These are phyloP conservation scores for Pittosporum tobira DNA, from an alignment of 129 eudicot species.

Conservation along the genomic window DNA sequence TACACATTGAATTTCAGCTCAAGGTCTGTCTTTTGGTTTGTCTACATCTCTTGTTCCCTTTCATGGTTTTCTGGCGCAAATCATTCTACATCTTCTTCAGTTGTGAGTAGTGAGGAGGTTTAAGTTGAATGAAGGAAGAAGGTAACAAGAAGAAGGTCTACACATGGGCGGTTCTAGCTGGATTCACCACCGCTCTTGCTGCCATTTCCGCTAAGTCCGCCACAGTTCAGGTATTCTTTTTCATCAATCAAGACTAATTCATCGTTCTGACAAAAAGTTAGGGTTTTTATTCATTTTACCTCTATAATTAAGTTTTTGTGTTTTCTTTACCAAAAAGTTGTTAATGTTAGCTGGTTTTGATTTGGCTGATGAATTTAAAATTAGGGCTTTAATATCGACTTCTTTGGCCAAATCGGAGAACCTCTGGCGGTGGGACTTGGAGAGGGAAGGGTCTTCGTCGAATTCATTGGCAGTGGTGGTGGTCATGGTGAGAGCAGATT, in stretches of 20 bases:
- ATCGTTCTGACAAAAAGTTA: constrained; percentile 13
- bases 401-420: constrained; percentile 38
- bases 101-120: no score
- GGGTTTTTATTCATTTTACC: constrained; percentile 7
- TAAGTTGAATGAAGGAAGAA: constrained; percentile 22
- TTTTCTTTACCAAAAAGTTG: no score
- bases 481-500: constrained; percentile 24
- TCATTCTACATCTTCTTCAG: no score
- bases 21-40: no score
- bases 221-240: constrained; percentile 36
- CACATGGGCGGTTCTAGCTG: constrained; percentile 79
- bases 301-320: no score
- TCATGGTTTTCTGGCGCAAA: no score
- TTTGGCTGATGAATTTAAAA: background rate
- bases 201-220: constrained; percentile 85
- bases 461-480: constrained; percentile 16
- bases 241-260: no score
- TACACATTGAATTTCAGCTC: no score
- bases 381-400: constrained; percentile 64
- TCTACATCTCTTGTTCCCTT: no score
- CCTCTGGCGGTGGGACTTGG: constrained; percentile 42
- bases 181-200: constrained; percentile 76
- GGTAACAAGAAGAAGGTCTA: constrained; percentile 54
- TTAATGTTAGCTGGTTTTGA: background rate
- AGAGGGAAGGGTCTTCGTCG: constrained; percentile 13